These are phyloP conservation scores for Paecilomyces sp. DNA, from an alignment of 2,329 filamentous ascomycete genomes.

Conservation along the genomic window DNA sequence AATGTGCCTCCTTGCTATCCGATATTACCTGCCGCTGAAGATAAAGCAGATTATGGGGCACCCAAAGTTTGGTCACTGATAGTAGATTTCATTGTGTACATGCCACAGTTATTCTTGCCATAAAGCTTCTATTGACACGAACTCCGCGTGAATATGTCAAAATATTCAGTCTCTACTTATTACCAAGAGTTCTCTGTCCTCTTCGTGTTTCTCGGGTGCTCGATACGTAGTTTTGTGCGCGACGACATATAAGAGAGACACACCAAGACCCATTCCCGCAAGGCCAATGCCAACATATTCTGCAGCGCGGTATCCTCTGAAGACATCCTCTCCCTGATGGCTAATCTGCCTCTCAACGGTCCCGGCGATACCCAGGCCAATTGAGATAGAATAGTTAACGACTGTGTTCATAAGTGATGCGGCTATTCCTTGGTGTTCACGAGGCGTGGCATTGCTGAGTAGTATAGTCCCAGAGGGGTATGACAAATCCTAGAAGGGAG, in stretches of 20 bases:
- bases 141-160: too few relatives aligned
- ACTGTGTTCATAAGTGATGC: slow-evolving; percentile 55
- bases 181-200: not conserved
- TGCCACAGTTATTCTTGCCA: too few relatives aligned
- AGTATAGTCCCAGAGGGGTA: slow-evolving; percentile 58
- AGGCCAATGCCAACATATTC: slow-evolving; percentile 33
- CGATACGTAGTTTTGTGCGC: not conserved
- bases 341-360: slow-evolving; percentile 51
- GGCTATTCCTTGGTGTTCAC: slow-evolving; percentile 46
- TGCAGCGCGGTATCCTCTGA: slow-evolving; percentile 33
- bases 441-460: slow-evolving; percentile 47
- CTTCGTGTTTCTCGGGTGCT: not conserved
- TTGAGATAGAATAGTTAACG: slow-evolving; percentile 62
- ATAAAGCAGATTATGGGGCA: too few relatives aligned
- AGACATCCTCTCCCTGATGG: slow-evolving; percentile 22
- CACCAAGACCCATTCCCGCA: slow-evolving; percentile 15
- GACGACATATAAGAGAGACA: slow-evolving; percentile 6
- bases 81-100: too few relatives aligned
- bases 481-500: slow-evolving; percentile 53
- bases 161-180: not conserved
- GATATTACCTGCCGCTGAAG: too few relatives aligned
- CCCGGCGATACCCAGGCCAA: slow-evolving; percentile 61
- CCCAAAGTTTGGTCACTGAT: too few relatives aligned
- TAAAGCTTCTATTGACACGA: not conserved
- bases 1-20: too few relatives aligned